Evolutionary conservation across 805 yeast species (phyloP), one percentile per base, ranked within the genome.

Genomic region (Spathaspora sp.): DNA sequence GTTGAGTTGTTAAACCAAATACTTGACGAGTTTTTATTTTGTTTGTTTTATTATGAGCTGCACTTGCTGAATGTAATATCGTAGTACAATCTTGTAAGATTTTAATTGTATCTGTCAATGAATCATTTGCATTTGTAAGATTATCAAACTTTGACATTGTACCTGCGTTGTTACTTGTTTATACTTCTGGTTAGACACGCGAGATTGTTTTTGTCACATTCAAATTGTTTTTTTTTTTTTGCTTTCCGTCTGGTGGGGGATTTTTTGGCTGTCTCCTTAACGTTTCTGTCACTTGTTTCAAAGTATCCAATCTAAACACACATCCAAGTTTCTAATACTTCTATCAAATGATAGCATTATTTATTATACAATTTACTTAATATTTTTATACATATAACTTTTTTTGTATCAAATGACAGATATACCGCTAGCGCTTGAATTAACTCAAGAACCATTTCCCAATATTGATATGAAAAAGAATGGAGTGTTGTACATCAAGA

Each of bases 1-100:
- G 62, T 54, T 79, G 82, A 0, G 84, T 81, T 0, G 80, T 73
- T 11, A 80, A 61, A 5, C 80, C 81, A 63, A 79, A 81, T 19
- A 79, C 78, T 35, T 76, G 69, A 42, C 68, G 66, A 6, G 81
- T 77, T 17, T 65, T 57, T 6, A 35, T 35, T 35, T 35, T 35
- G 14, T 7, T 35, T 3, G 14, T 35, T 3, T 7, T 16, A 11
- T 11, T 11, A 14, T 12, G 11, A 3, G 18, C 14, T 35, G 40
- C 16, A 11, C 16, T 29, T 29, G 40, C 18, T 35, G 35, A 11
- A 11, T 65, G 75, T 5, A 78, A 59, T 5, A 66, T 56, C 14
- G 58, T 51, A 49, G 73, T 55, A 5, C 79, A 65, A 44, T 65
- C 62, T 16, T 60, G 61, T 1, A 77, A 61, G 2, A 75, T 60